Evolutionary conservation across 2,329 filamentous ascomycete species (phyloP).

Genomic region (Madurella mycetomatis): DNA sequence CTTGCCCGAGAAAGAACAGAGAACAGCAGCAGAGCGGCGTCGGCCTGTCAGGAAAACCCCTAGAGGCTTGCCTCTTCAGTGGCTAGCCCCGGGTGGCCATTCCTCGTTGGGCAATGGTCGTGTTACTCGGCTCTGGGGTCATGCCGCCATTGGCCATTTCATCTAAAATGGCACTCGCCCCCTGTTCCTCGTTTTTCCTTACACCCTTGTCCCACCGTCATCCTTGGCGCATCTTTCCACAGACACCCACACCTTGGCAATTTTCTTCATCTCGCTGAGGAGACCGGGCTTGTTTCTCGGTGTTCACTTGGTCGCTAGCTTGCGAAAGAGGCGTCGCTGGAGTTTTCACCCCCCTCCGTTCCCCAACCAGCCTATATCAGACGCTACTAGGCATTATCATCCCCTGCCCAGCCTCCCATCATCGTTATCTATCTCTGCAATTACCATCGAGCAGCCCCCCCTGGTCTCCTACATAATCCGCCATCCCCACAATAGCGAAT

Average conservation of each 20-base stretch:
- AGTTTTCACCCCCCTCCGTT: neutral
- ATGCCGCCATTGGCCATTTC: constrained; percentile 47
- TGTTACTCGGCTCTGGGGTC: constrained; percentile 34
- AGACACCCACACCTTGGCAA: constrained; percentile 30
- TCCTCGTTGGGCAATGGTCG: constrained; percentile 49
- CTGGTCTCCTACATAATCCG: constrained; percentile 31
- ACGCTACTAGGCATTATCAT: constrained; percentile 28
- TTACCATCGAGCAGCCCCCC: constrained; percentile 21
- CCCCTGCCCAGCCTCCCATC: constrained; percentile 23
- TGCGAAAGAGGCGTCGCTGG: neutral
- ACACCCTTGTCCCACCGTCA: constrained; percentile 38
- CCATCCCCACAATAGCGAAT: constrained; percentile 19
- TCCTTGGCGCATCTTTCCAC: constrained; percentile 29
- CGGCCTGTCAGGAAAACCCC: constrained; percentile 12
- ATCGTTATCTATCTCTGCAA: constrained; percentile 23
- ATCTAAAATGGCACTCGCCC: constrained; percentile 44
- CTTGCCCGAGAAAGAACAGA: constrained; percentile 18
- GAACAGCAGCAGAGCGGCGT: constrained; percentile 3
- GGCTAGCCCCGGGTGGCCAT: constrained; percentile 43
- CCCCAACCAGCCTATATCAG: constrained; percentile 26
- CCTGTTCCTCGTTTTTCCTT: constrained; percentile 48
- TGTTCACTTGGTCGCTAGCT: neutral
- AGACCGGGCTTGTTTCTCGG: constrained; percentile 4
- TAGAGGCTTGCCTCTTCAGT: constrained; percentile 20
- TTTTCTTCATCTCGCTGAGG: constrained; percentile 22